Evolutionary conservation across 2,329 filamentous ascomycete genomes (phyloP).

Genomic region (Sporothrix luriei): DNA sequence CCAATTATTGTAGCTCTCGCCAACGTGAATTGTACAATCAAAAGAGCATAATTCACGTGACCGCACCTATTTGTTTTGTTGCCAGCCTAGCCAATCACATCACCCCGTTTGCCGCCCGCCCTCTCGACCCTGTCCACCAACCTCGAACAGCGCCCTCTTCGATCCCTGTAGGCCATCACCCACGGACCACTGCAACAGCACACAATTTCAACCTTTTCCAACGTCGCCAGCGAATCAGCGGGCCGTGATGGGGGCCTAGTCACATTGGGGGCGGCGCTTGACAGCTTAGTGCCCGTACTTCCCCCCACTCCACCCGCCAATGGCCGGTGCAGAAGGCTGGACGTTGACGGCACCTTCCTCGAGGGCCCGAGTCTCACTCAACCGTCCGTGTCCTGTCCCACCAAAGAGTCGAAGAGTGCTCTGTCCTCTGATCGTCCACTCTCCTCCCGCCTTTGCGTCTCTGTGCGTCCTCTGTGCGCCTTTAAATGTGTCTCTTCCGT

Average conservation of each 20-base stretch:
- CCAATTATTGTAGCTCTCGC: background rate
- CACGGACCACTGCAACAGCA: constrained; percentile 5
- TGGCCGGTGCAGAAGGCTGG: constrained; percentile 2
- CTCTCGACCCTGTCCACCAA: background rate
- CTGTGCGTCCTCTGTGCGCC: constrained; percentile 1
- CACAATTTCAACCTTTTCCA: background rate
- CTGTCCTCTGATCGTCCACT: background rate
- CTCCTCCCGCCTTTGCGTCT: background rate
- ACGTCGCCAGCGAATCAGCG: constrained; percentile 28
- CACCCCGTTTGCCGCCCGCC: constrained; percentile 34
- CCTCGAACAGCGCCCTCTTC: constrained; percentile 1
- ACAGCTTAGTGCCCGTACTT: constrained; percentile 20
- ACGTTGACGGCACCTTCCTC: constrained; percentile 12
- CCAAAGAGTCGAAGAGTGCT: background rate
- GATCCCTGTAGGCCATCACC: constrained; percentile 12
- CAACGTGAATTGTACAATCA: background rate
- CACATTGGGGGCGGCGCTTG: constrained; percentile 25
- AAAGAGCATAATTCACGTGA: constrained; percentile 14
- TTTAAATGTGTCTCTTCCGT: constrained; percentile 5
- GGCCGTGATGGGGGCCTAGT: constrained; percentile 22
- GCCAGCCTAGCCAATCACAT: constrained; percentile 32
- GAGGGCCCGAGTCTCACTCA: background rate
- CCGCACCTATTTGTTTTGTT: background rate
- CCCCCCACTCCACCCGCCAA: background rate
- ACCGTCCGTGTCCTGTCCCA: background rate